Base-by-base conservation (phyloP, 495 filamentous ascomycete species). In the Monascus purpureus region DNA sequence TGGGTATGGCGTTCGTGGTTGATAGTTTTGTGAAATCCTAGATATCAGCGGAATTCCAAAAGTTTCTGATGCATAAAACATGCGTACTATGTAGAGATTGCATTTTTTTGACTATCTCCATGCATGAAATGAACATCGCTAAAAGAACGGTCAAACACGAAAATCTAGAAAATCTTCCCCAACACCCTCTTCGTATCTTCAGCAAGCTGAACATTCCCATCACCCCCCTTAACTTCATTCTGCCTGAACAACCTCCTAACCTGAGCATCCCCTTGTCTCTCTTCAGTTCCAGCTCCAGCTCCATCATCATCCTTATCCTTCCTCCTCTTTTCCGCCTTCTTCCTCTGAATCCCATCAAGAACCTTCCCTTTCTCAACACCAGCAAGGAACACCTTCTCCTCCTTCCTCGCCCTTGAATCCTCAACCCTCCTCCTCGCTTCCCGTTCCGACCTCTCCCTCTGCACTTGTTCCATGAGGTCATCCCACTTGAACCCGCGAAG, bases 351-450 rank as follows among this genome's bases (percentile, higher is more conserved):
- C 4, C 73, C 76, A 29, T 75, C 73, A 27, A 78, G 49, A 62
- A 83, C 76, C 60, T 80, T 85, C 17, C 85, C 68, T 49, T 79
- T 80, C 66, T 92, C 84, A 34, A 88, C 68, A 52, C 88, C 84
- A 29, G 68, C 60, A 19, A 87, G 60, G 43, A 88, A 93, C 39
- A 73, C 65, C 64, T 83, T 83, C 49, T 87, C 86, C 65, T 93
- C 83, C 49, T 73, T 77, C 37, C 69, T 77, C 6, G 75, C 75
- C 53, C 75, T 68, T 40, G 70, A 67, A 58, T 94, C 85, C 46
- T 88, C 90, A 19, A 80, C 73, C 35, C 82, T 62, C 67, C 86
- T 72, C 44, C 76, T 72, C 36, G 75, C 79, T 35, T 79, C 73
- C n/a, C 85, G 52, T 53, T 86, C 83, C 17, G 78, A 77, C 52